Percentiles rank a stretch among this genome's conserved stretches.
These are phyloP conservation scores for Pichia manshurica DNA, from an alignment of 805 yeast species.

Conservation along the genomic window DNA sequence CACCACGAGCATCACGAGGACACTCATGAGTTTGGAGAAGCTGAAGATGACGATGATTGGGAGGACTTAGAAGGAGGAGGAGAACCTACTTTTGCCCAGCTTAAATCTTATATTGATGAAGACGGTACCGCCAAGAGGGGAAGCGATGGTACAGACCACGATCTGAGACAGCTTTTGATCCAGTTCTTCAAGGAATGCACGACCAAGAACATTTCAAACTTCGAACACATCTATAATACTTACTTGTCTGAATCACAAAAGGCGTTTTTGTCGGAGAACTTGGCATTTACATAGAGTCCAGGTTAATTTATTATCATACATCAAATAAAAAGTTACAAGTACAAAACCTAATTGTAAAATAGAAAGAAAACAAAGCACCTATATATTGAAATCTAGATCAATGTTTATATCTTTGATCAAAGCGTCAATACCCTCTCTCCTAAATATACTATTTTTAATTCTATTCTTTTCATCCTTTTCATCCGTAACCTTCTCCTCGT, in stretches of 20 bases:
- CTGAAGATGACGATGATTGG: slow-evolving; percentile 58
- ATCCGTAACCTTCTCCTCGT: slow-evolving; percentile 44
- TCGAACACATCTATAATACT: slow-evolving; percentile 43
- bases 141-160: slow-evolving; percentile 24
- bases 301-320: not conserved
- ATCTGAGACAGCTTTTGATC: slow-evolving; percentile 35
- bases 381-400: slow-evolving; percentile 23
- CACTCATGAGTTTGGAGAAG: slow-evolving; percentile 33
- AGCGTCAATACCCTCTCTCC: slow-evolving; percentile 29
- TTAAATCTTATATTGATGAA: slow-evolving; percentile 50
- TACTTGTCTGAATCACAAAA: slow-evolving; percentile 48
- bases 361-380: not conserved
- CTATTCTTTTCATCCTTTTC: slow-evolving; percentile 35
- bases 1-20: slow-evolving; percentile 20
- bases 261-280: slow-evolving; percentile 41
- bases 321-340: not conserved
- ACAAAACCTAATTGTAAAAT: not conserved
- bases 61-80: slow-evolving; percentile 70
- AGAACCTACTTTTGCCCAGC: slow-evolving; percentile 55
- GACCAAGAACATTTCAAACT: slow-evolving; percentile 42
- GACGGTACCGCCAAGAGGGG: slow-evolving; percentile 28
- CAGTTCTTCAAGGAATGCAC: slow-evolving; percentile 55
- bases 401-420: slow-evolving; percentile 27
- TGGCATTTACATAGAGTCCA: slow-evolving; percentile 21
- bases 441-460: slow-evolving; percentile 28